These are phyloP conservation scores for Chrysanthemum makinoi DNA, from an alignment of 129 eudicot species.

Conservation along the genomic window DNA sequence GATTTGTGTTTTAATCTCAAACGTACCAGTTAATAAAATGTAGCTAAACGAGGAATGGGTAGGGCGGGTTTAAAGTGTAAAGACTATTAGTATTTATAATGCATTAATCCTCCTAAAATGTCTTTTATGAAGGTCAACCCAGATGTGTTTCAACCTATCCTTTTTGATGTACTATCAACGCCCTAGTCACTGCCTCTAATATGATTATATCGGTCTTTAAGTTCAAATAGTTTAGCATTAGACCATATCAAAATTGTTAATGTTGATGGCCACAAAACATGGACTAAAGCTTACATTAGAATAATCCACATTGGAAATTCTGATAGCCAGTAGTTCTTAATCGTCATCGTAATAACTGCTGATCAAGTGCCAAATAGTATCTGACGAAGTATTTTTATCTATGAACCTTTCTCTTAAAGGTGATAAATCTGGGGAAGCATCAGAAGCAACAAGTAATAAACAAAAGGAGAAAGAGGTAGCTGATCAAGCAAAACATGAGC, in stretches of 20 bases:
- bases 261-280: neutral
- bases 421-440: constrained; percentile 36
- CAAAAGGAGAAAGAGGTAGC: constrained; percentile 28
- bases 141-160: too few species aligned
- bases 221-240: too few species aligned
- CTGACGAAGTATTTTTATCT: neutral
- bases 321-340: neutral
- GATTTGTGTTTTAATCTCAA: neutral
- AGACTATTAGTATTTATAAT: neutral
- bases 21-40: neutral
- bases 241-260: neutral
- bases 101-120: neutral
- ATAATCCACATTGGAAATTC: neutral
- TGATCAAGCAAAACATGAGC: constrained; percentile 29
- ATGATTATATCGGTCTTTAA: too few species aligned
- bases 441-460: constrained; percentile 33
- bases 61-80: neutral
- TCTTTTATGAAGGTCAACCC: too few species aligned
- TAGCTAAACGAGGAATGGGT: neutral
- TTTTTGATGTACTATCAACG: too few species aligned
- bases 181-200: too few species aligned
- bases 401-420: constrained; percentile 33
- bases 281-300: neutral
- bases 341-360: neutral
- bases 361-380: neutral